Evolutionary conservation across 352 stramenopile genomes (phyloP).

Genomic region (Blastocystis hominis): DNA sequence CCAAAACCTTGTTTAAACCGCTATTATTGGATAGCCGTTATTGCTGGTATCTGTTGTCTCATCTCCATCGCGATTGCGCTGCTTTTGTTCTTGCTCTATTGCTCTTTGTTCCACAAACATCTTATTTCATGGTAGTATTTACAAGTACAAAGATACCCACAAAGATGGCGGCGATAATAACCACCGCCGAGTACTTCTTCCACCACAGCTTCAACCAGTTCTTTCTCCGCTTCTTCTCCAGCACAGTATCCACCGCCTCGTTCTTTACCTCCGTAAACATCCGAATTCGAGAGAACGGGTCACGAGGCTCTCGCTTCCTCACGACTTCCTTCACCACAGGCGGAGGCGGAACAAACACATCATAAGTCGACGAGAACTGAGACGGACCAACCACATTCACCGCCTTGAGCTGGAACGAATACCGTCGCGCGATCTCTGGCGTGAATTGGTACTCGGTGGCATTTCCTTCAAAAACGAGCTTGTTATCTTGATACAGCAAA

Average conservation of each 20-base stretch:
- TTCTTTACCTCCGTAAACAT: not conserved
- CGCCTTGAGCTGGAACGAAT: not conserved
- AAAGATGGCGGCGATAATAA: not conserved
- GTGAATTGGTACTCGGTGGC: not conserved
- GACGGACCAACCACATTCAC: not conserved
- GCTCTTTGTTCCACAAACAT: not conserved
- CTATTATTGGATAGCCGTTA: not conserved
- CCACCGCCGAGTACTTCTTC: not conserved
- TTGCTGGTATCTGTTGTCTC: not conserved
- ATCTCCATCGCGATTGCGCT: not conserved
- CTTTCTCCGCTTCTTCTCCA: slow-evolving; percentile 3
- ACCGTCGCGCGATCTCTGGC: not conserved
- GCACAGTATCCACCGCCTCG: not conserved
- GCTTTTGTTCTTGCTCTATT: not conserved
- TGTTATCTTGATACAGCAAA: not conserved
- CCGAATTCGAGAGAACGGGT: not conserved
- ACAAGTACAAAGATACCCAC: slow-evolving; percentile 27
- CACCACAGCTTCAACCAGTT: not conserved
- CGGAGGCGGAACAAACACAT: slow-evolving; percentile 7
- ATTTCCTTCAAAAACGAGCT: not conserved
- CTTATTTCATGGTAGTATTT: slow-evolving; percentile 8
- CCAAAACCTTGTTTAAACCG: not conserved
- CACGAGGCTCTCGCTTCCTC: not conserved
- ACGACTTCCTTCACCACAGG: slow-evolving; percentile 21
- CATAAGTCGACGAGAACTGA: not conserved